Base-by-base conservation (phyloP, 495 filamentous ascomycete genomes). In the Staphylotrichum tortipilum region DNA sequence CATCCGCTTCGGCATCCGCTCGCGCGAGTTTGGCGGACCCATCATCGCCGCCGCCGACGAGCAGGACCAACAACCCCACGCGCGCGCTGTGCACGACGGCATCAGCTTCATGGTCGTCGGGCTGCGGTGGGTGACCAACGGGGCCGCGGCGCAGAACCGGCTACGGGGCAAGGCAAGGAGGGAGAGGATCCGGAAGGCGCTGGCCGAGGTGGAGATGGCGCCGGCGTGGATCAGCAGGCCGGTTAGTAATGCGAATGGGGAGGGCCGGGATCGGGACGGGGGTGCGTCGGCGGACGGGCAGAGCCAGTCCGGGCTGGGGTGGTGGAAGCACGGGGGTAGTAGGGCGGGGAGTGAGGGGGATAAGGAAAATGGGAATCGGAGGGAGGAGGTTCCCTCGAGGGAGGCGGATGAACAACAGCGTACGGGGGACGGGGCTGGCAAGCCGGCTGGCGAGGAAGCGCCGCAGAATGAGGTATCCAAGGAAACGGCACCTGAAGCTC, bases 81-180 rank as follows among this genome's bases (percentile, higher is more conserved):
- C 55, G 38, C 67, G 59, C n/a, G 61, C 67, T 21, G 50, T 63
- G 8, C 90, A 96, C 57, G 88, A 95, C 50, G 92, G 92, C 1
- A 78, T 94, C 70, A 95, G 88, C 59, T 97, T 88, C 68, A 88
- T 82, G 68, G 78, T 98, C 17, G 69, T 78, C 36, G 76, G 80
- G 23, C 72, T 95, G 14, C 78, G 86, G 23, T 97, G 86, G 83
- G 67, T 76, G 2, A 84, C 86, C 12, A 85, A 94, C 51, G 88
- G 78, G 9, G 83, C 76, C 0, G 79, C 81, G 22, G 79, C 82
- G 9, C 79, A 86, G 68, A 63, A 68, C 49, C 58, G 73, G 15
- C 60, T 75, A 7, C 61, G 73, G 7, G 73, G 73, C 39, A 74
- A 73, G 51, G 73, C 57, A 1, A 55, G 71, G 3, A 56, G 73